Evolutionary conservation across 2,329 filamentous ascomycete species (phyloP).

Genomic region (Trichoderma sp.): DNA sequence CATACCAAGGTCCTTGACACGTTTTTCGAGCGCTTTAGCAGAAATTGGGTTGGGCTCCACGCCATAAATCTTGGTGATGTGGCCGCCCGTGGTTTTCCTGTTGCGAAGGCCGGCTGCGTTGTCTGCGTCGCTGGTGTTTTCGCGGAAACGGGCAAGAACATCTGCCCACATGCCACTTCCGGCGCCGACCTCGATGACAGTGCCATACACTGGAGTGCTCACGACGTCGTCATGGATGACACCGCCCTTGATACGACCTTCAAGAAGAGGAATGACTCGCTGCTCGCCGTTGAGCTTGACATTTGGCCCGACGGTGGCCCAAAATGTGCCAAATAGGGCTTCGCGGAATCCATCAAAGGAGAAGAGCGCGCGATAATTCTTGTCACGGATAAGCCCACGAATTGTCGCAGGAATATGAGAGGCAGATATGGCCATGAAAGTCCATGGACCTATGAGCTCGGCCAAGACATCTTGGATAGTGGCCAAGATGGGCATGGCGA

Average conservation of each 20-base stretch:
- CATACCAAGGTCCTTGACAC: conserved; percentile 54
- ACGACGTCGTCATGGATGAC: conserved; percentile 35
- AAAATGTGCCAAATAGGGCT: conserved; percentile 64
- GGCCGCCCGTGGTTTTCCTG: conserved; percentile 17
- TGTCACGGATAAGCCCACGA: conserved; percentile 39
- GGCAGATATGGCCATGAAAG: conserved; percentile 53
- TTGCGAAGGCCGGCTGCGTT: conserved; percentile 21
- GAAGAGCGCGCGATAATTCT: conserved; percentile 41
- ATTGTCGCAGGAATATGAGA: conserved; percentile 56
- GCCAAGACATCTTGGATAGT: conserved; percentile 32
- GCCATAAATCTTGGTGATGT: conserved; percentile 57
- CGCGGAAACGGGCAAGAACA: conserved; percentile 45
- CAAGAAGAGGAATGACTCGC: conserved; percentile 37
- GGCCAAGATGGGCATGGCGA: conserved; percentile 31
- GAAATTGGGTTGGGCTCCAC: conserved; percentile 63
- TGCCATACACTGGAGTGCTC: conserved; percentile 47
- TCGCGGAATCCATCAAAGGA: conserved; percentile 45
- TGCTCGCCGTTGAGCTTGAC: conserved; percentile 45
- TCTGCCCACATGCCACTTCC: conserved; percentile 63
- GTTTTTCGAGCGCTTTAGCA: conserved; percentile 48
- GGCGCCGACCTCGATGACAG: conserved; percentile 63
- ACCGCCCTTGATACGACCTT: conserved; percentile 7
- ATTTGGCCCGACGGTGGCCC: conserved; percentile 54
- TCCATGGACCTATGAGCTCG: conserved; percentile 50
- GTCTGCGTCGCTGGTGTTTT: conserved; percentile 15